These are phyloP conservation scores for Singerocomus inundabilis DNA, from an alignment of 1,284 basidiomycete genomes.

Conservation along the genomic window DNA sequence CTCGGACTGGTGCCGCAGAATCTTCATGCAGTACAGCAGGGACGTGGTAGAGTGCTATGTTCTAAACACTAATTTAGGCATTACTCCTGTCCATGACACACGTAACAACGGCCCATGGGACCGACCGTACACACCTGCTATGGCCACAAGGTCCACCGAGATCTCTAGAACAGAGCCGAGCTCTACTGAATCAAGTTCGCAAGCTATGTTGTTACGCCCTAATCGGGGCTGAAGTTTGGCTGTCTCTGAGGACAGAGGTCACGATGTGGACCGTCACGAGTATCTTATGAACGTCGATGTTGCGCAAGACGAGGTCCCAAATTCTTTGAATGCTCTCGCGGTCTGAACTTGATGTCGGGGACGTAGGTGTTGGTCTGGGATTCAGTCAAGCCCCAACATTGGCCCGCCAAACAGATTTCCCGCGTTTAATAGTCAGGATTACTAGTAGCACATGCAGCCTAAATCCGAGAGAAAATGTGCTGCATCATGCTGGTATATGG, in stretches of 20 bases:
- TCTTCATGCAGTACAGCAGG: conserved; percentile 7
- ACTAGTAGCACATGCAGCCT: too few relatives aligned
- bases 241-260: not conserved
- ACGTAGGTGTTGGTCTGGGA: not conserved
- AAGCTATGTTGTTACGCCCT: not conserved
- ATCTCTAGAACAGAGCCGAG: not conserved
- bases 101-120: too few relatives aligned
- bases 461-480: too few relatives aligned
- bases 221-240: not conserved
- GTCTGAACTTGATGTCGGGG: not conserved
- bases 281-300: not conserved
- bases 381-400: not conserved
- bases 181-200: not conserved
- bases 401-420: not conserved
- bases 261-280: not conserved
- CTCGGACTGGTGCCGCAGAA: not conserved
- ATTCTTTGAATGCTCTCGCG: not conserved
- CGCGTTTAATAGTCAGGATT: too few relatives aligned
- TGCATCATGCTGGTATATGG: too few relatives aligned
- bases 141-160: not conserved
- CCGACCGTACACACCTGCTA: too few relatives aligned
- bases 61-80: conserved; percentile 9
- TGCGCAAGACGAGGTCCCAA: not conserved
- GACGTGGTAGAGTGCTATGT: not conserved
- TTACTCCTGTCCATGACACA: conserved; percentile 6